Base-by-base conservation (phyloP, 257 asterid genomes). In the Capsicum baccatum region DNA sequence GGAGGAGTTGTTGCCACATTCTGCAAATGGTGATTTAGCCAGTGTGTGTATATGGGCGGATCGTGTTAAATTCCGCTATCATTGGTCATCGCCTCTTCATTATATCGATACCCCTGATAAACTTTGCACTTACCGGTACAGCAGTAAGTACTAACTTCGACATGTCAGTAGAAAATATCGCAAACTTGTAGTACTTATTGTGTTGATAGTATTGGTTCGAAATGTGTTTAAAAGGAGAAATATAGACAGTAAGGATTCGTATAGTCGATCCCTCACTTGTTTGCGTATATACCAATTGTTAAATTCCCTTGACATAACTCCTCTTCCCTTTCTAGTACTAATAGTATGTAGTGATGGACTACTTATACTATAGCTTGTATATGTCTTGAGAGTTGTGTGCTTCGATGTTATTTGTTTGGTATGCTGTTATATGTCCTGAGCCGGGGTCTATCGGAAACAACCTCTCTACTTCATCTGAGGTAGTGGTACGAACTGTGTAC, bases 31-130 rank as follows among this genome's bases (percentile, higher is more conserved):
- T 85, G 96, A 93, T 86, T 92, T 94, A 12, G 90, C 95, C 6
- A 90, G 98, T 88, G 13, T 90, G 80, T 94, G 98, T 85, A 90
- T 97, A 9, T 96, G 98, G 98, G 97, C 98, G 0, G 99, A 96
- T 79, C 87, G 66, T 9, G 96, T 94, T 55, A 93, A 87, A 90
- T 93, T 90, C 68, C 92, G 80, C 0, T 93, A 92, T 85, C 92
- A n/a, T 14, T 96, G 99, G 99, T 96, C 99, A 0, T 85, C 96
- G 6, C 59, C 99, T 71, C 96, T 96, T 84, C 99, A 96, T 88
- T 96, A 84, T 85, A 91, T 93, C 59, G 92, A 94, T 44, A 93
- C 97, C 5, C 98, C 97, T 0, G 97, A 94, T 86, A 47, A 91
- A 33, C 92, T 93, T 84, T 96, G 98, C 91, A 89, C 92, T 78